Evolutionary conservation across 768 basidiomycete genomes (phyloP).

Genomic region (Agaricus blazei): DNA sequence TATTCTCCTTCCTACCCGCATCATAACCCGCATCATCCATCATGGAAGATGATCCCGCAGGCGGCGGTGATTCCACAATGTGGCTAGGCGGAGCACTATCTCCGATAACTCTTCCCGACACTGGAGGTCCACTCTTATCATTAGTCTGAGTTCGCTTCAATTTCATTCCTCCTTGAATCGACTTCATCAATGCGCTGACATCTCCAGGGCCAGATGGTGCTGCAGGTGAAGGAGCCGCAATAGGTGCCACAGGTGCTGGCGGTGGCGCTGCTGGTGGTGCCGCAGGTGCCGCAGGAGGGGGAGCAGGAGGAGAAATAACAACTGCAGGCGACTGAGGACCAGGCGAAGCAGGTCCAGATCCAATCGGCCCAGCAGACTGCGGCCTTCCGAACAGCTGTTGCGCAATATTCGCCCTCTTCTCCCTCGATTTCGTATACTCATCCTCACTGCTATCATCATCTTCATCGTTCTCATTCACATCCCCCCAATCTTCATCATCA

Average conservation of each 20-base stretch:
- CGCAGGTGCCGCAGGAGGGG: conserved; percentile 31
- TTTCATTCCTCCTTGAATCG: conserved; percentile 74
- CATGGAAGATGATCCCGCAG: neutral
- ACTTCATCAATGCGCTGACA: conserved; percentile 61
- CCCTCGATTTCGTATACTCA: conserved; percentile 63
- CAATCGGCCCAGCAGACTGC: conserved; percentile 46
- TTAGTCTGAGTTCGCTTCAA: conserved; percentile 76
- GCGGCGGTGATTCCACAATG: conserved; percentile 43
- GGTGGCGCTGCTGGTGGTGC: conserved; percentile 30
- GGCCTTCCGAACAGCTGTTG: conserved; percentile 74
- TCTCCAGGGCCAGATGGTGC: conserved; percentile 38
- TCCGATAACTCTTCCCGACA: conserved; percentile 77
- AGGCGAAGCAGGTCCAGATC: conserved; percentile 32
- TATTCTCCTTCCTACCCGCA: conserved; percentile 35
- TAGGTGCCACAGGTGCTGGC: conserved; percentile 26
- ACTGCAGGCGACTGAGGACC: conserved; percentile 16
- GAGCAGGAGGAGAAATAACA: conserved; percentile 29
- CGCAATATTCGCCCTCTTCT: conserved; percentile 67
- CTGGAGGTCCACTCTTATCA: conserved; percentile 69
- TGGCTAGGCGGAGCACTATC: conserved; percentile 67
- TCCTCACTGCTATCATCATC: conserved; percentile 77
- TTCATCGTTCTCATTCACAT: conserved; percentile 67
- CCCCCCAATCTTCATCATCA: conserved; percentile 80
- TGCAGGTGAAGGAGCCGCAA: conserved; percentile 26
- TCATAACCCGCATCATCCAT: conserved; percentile 35